phyloP scores from a whole-genome alignment of 176 grass and related monocot genomes.

The Cenchrus purpureus region DNA sequence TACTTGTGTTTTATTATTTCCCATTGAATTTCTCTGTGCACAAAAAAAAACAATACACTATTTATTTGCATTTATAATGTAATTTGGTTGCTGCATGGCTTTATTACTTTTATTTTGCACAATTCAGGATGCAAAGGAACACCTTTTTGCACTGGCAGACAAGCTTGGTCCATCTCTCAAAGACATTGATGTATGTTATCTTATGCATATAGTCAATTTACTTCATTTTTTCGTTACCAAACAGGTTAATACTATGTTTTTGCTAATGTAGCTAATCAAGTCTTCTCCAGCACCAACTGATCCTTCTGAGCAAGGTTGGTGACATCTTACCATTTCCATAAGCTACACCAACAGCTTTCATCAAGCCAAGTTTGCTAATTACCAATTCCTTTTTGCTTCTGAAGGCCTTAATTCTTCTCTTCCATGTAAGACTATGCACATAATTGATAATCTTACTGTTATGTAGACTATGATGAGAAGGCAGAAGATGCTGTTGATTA shows the following conservation, averaged over 20 bases:
- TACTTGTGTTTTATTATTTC: conserved; percentile 26
- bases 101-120: conserved; percentile 37
- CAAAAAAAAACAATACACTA: conserved; percentile 5
- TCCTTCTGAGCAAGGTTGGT: conserved; percentile 94
- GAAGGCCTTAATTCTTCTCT: conserved; percentile 17
- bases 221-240: conserved; percentile 36
- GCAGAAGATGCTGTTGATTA: conserved; percentile 98
- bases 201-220: conserved; percentile 33
- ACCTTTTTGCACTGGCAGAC: conserved; percentile 93
- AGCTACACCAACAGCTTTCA: not conserved
- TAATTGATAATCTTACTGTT: conserved; percentile 41
- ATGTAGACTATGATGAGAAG: conserved; percentile 95
- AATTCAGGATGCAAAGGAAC: conserved; percentile 94
- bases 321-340: conserved; percentile 25
- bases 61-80: conserved; percentile 1
- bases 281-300: conserved; percentile 75
- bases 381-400: conserved; percentile 28
- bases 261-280: conserved; percentile 76
- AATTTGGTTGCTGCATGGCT: conserved; percentile 4
- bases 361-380: not conserved
- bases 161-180: conserved; percentile 90
- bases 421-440: conserved; percentile 8
- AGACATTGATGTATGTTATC: conserved; percentile 85
- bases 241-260: conserved; percentile 37
- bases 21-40: not conserved